Evolutionary conservation across 768 basidiomycete species (phyloP).

Genomic region (Amanita pseudoporphyria): DNA sequence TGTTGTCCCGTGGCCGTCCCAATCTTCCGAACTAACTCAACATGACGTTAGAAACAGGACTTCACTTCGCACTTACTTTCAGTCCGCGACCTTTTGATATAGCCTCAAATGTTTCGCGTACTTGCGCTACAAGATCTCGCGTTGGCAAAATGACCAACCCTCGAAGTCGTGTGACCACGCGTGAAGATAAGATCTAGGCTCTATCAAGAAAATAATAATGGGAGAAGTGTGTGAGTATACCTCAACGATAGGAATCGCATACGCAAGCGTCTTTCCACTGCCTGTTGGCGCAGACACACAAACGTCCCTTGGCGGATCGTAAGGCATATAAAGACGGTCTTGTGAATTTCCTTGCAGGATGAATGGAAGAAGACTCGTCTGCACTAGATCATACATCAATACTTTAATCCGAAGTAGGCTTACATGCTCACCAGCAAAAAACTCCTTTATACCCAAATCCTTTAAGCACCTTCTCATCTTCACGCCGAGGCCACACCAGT

Average conservation of each 20-base stretch:
- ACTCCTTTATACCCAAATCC: constrained; percentile 73
- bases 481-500: constrained; percentile 43
- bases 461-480: constrained; percentile 52
- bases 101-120: constrained; percentile 84
- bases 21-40: constrained; percentile 28
- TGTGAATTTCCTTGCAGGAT: constrained; percentile 41
- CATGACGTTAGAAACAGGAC: background rate
- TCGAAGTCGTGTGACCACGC: constrained; percentile 75
- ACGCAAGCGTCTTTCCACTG: constrained; percentile 96
- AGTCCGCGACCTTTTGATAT: constrained; percentile 79
- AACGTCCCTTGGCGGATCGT: constrained; percentile 62
- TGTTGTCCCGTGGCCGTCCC: constrained; percentile 90
- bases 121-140: constrained; percentile 86
- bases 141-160: constrained; percentile 91
- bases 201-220: constrained; percentile 1
- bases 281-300: constrained; percentile 97
- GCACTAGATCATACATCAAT: constrained; percentile 44
- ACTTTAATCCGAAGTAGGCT: background rate
- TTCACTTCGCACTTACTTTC: constrained; percentile 41
- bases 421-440: constrained; percentile 70
- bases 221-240: constrained; percentile 24
- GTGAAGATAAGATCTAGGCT: constrained; percentile 55
- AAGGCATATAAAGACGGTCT: constrained; percentile 53
- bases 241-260: constrained; percentile 88
- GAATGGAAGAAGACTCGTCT: constrained; percentile 80